A percentile compares a stretch with the other conserved stretches of the same genome.
Conservation (phyloP, 768 basidiomycete genomes). For the Trichaptum fuscoviolaceum region DNA sequence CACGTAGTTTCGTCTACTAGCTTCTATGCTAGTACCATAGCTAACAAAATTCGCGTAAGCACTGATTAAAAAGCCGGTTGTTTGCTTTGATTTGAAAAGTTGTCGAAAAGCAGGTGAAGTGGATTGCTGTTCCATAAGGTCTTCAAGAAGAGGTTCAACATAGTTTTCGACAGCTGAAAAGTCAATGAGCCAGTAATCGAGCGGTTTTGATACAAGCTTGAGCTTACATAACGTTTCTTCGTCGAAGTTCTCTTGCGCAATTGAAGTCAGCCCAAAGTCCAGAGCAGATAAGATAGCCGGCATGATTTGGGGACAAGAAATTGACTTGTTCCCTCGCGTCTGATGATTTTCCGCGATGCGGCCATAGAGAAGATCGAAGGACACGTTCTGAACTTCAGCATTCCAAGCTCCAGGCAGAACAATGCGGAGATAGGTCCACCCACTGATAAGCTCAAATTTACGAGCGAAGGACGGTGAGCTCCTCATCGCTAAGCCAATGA, state of each 20-base stretch:
- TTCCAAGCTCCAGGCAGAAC: slow-evolving; percentile 70
- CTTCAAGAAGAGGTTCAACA: slow-evolving; percentile 61
- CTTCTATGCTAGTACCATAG: slow-evolving; percentile 31
- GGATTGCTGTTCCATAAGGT: slow-evolving; percentile 63
- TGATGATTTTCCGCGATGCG: slow-evolving; percentile 18
- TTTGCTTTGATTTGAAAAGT: slow-evolving; percentile 66
- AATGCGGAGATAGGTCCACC: slow-evolving; percentile 71
- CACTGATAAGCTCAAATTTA: slow-evolving; percentile 81
- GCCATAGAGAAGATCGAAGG: slow-evolving; percentile 67
- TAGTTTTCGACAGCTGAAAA: slow-evolving; percentile 26
- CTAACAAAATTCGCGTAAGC: slow-evolving; percentile 53
- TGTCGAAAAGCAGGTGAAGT: slow-evolving; percentile 63
- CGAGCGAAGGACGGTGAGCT: slow-evolving; percentile 60
- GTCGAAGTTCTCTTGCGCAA: slow-evolving; percentile 24
- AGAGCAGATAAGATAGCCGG: slow-evolving; percentile 69
- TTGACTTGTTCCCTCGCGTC: slow-evolving; percentile 20
- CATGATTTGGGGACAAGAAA: slow-evolving; percentile 61
- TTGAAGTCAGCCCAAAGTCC: slow-evolving; percentile 44
- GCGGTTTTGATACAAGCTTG: slow-evolving; percentile 20
- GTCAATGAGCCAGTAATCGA: slow-evolving; percentile 9
- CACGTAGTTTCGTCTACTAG: slow-evolving; percentile 39
- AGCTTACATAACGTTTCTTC: slow-evolving; percentile 17
- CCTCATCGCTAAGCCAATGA: slow-evolving; percentile 53
- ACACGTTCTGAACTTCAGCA: slow-evolving; percentile 54
- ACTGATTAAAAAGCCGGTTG: slow-evolving; percentile 61